Conservation (phyloP, 129 eudicot species). For the Kitagawia praeruptora region DNA sequence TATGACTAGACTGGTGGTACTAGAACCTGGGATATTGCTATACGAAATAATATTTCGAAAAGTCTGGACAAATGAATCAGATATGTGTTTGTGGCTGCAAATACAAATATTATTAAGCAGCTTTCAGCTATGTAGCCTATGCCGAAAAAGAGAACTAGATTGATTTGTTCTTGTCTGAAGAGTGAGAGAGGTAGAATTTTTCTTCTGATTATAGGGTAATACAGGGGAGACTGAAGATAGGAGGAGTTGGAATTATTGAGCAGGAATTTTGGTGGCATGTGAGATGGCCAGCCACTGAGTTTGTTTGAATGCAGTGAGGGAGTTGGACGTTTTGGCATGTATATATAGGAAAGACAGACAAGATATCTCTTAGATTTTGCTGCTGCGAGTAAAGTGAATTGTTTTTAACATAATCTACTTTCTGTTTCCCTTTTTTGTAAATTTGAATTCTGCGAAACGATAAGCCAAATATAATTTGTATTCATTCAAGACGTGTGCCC, state of each 20-base stretch:
- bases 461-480: no score
- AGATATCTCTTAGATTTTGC: background rate
- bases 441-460: background rate
- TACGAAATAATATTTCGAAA: background rate
- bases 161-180: background rate
- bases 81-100: background rate
- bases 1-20: conserved; percentile 32
- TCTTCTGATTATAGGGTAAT: background rate
- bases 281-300: conserved; percentile 59
- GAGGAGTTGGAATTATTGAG: background rate
- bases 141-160: background rate
- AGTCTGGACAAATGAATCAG: background rate
- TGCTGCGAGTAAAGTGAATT: background rate
- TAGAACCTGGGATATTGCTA: background rate
- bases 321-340: conserved; percentile 54
- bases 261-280: conserved; percentile 64
- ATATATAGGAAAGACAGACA: conserved; percentile 1
- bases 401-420: background rate
- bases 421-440: background rate
- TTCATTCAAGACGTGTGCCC: no score
- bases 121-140: background rate
- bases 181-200: background rate
- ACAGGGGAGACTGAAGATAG: background rate
- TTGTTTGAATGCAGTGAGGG: conserved; percentile 31
- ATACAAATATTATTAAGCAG: background rate